Percentiles rank a stretch among this genome's conserved stretches.
Evolutionary conservation across 306 rosid genomes (phyloP).

Genomic region (Biancaea sappan): DNA sequence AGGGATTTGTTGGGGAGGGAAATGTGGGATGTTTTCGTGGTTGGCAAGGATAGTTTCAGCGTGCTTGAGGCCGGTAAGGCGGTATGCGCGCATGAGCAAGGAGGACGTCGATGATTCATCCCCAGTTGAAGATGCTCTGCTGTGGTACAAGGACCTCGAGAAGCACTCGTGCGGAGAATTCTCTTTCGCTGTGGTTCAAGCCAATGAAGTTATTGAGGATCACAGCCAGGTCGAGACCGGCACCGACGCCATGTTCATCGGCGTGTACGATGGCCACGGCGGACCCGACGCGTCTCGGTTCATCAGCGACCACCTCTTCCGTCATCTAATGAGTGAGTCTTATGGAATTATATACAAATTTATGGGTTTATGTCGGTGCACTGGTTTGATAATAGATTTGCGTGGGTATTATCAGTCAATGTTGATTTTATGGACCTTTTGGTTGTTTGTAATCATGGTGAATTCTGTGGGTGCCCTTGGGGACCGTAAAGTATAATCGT

Average conservation of each 20-base stretch:
- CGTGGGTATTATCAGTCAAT: slow-evolving; percentile 25
- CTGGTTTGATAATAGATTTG: slow-evolving; percentile 25
- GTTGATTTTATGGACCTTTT: slow-evolving; percentile 32
- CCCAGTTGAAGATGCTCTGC: slow-evolving; percentile 54
- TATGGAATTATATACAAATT: neutral
- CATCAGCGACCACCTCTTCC: slow-evolving; percentile 67
- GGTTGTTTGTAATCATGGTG: neutral
- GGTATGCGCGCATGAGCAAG: slow-evolving; percentile 87
- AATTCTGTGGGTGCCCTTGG: neutral
- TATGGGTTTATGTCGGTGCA: slow-evolving; percentile 1
- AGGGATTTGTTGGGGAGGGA: slow-evolving; percentile 56
- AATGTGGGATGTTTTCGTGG: slow-evolving; percentile 99
- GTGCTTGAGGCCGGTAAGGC: slow-evolving; percentile 86
- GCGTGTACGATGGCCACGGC: slow-evolving; percentile 94
- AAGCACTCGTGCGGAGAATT: slow-evolving; percentile 75
- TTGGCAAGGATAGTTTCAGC: slow-evolving; percentile 79
- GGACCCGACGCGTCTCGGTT: slow-evolving; percentile 73
- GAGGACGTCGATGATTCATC: slow-evolving; percentile 54
- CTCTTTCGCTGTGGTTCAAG: slow-evolving; percentile 83
- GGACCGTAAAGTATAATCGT: too few species aligned
- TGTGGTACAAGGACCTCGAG: slow-evolving; percentile 74
- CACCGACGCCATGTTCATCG: slow-evolving; percentile 65
- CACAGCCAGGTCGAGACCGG: slow-evolving; percentile 86
- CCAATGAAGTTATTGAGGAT: slow-evolving; percentile 76
- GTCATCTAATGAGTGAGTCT: slow-evolving; percentile 62